A percentile compares a stretch with the other conserved stretches of the same genome.
phyloP scores from a whole-genome alignment of 1,284 basidiomycete genomes.

The Thecaphora frezii region DNA sequence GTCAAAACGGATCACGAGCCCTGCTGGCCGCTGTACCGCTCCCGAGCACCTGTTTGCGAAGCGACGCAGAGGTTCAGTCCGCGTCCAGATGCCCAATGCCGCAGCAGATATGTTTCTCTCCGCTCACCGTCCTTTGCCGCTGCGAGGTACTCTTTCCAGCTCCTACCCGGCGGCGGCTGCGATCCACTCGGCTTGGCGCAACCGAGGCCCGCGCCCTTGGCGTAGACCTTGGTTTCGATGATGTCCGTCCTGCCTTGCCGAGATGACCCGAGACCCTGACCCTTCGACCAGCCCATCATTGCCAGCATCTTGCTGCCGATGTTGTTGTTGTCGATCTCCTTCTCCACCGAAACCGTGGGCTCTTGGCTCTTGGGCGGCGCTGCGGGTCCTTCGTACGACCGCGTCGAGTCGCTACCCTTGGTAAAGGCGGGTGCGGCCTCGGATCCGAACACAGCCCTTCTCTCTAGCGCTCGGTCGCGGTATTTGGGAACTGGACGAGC shows the following conservation, averaged over 20 bases:
- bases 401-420: background rate
- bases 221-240: conserved; percentile 34
- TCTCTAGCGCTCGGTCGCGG: conserved; percentile 34
- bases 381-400: conserved; percentile 16
- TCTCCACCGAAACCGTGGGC: conserved; percentile 5
- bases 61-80: no score
- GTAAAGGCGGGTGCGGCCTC: conserved; percentile 6
- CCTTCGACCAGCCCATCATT: conserved; percentile 37
- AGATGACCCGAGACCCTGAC: conserved; percentile 21
- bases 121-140: background rate
- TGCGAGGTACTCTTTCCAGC: background rate
- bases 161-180: background rate
- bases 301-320: conserved; percentile 31
- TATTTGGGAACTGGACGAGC: conserved; percentile 3
- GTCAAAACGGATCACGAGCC: no score
- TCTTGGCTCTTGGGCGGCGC: background rate
- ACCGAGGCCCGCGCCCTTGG: conserved; percentile 27
- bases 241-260: conserved; percentile 19
- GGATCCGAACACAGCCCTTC: conserved; percentile 36
- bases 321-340: conserved; percentile 26
- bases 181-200: conserved; percentile 8
- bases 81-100: background rate
- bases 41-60: background rate
- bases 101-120: conserved; percentile 1
- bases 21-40: background rate